These are phyloP conservation scores for Oryza punctata DNA, from an alignment of 176 grass and related monocot genomes.

Conservation along the genomic window DNA sequence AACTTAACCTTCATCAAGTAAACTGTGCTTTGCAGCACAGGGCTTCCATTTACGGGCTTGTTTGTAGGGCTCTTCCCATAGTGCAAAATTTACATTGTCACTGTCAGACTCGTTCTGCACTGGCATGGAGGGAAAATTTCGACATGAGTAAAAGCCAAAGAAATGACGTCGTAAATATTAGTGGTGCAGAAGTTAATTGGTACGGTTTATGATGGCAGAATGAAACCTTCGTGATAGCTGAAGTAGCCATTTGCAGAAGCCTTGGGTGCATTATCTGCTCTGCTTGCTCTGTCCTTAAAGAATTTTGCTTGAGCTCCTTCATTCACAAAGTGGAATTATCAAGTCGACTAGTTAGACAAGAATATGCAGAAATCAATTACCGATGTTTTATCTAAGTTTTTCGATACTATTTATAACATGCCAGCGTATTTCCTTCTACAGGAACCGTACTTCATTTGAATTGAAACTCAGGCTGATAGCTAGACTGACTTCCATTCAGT, in stretches of 20 bases:
- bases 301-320: slow-evolving; percentile 54
- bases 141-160: slow-evolving; percentile 26
- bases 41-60: slow-evolving; percentile 71
- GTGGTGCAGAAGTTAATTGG: not conserved
- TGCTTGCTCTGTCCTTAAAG: slow-evolving; percentile 32
- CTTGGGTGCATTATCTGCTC: slow-evolving; percentile 80
- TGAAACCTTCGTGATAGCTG: slow-evolving; percentile 54
- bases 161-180: not conserved
- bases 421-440: not conserved
- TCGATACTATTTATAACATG: not conserved
- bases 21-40: slow-evolving; percentile 66
- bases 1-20: slow-evolving; percentile 43
- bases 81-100: slow-evolving; percentile 34
- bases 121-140: slow-evolving; percentile 29
- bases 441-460: not conserved
- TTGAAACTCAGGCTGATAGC: not conserved
- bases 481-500: not conserved
- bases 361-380: not conserved
- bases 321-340: slow-evolving; percentile 14
- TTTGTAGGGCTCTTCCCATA: slow-evolving; percentile 70
- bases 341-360: not conserved
- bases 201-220: not conserved
- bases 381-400: not conserved
- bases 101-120: slow-evolving; percentile 57
- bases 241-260: slow-evolving; percentile 65